Evolutionary conservation across 306 rosid species (phyloP), one percentile per base, ranked within the genome.

Genomic region (Cucurbita ficifolia): DNA sequence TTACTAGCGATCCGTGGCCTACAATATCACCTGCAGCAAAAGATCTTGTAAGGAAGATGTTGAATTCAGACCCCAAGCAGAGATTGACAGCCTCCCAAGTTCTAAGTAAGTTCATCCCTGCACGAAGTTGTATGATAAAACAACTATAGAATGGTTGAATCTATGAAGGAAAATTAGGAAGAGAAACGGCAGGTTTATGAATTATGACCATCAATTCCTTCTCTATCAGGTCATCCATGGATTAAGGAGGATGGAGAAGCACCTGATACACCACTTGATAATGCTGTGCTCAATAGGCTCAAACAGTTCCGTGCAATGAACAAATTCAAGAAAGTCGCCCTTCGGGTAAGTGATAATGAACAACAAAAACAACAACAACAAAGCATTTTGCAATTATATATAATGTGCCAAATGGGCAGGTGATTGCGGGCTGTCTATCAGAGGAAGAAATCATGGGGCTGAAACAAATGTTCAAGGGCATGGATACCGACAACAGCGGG

Each of bases 191-290:
- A 65, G 38, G n/a, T 65, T 13, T 65, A 1, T 45, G 54, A 12
- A 18, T 21, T 64, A 65, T 21, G 52, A 21, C 33, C 72, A 63
- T 43, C 73, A n/a, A 21, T 74, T 21, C 52, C 42, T 63, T 49
- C 49, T 36, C 68, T 78, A 64, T 78, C 46, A 38, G 72, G 48
- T 29, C 69, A 69, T 45, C 60, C 29, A 48, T 94, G 99, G 99
- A 94, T 94, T 78, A 94, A 94, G 88, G 97, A 91, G 79, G 99
- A 89, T 38, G 99, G 98, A 58, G 97, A 94, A 79, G 99, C 99
- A 53, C 99, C 99, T 6, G 97, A 94, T 71, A 84, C 68, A 24
- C 99, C 99, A 57, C 99, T 94, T 63, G 97, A 94, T 80, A 94
- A 94, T 61, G 97, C 99, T 38, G 99, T 94, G 59, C 85, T 94